phyloP scores from a whole-genome alignment of 805 yeast species.

The Ogataea ramenticola region DNA sequence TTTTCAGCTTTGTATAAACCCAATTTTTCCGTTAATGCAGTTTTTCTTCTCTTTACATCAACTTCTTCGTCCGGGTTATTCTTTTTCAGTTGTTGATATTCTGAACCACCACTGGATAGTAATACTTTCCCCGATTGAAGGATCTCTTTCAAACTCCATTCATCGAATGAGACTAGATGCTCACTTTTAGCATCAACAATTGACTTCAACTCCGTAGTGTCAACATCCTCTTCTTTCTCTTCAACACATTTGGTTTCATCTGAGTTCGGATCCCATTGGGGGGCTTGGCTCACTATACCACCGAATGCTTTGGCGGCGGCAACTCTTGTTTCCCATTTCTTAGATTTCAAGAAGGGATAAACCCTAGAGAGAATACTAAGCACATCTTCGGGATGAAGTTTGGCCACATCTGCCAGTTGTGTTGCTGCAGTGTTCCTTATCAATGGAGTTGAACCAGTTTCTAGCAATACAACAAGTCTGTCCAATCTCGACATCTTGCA shows the following conservation, averaged over 20 bases:
- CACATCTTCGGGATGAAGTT: constrained; percentile 90
- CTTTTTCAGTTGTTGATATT: constrained; percentile 17
- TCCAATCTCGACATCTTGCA: constrained; percentile 27
- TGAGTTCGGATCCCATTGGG: constrained; percentile 76
- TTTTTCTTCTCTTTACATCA: constrained; percentile 18
- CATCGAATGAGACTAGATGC: constrained; percentile 38
- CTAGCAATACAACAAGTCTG: constrained; percentile 42
- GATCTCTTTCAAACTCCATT: constrained; percentile 43
- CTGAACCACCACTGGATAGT: constrained; percentile 56
- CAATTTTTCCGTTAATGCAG: constrained; percentile 21
- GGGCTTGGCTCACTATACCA: constrained; percentile 75
- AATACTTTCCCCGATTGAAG: constrained; percentile 46
- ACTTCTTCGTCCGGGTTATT: constrained; percentile 5
- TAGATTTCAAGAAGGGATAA: constrained; percentile 76
- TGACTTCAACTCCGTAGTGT: constrained; percentile 21
- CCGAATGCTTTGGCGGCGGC: constrained; percentile 95
- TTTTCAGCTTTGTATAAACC: constrained; percentile 18
- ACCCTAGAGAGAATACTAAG: constrained; percentile 78
- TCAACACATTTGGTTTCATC: constrained; percentile 7
- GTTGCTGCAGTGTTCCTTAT: constrained; percentile 96
- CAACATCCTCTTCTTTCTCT: constrained; percentile 15
- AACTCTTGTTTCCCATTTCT: constrained; percentile 93
- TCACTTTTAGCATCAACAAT: constrained; percentile 38
- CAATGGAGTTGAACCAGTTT: constrained; percentile 91
- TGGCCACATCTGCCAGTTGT: constrained; percentile 89